These are phyloP conservation scores for Penicillium freii DNA, from an alignment of 2,329 filamentous ascomycete genomes.

Conservation along the genomic window DNA sequence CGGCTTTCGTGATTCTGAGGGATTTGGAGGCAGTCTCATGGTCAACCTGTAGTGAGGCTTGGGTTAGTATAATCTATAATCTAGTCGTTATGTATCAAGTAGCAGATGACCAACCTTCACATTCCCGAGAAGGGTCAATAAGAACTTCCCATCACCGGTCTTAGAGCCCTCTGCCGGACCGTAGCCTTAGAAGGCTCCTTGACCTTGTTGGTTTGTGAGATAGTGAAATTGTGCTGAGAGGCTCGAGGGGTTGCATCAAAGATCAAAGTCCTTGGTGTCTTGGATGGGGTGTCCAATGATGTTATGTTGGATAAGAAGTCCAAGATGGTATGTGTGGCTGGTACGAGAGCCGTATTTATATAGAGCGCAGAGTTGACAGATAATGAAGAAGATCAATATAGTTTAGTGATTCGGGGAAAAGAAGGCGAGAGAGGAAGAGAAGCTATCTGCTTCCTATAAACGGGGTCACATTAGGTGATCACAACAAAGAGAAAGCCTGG, in stretches of 20 bases:
- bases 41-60: background rate
- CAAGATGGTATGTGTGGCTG: background rate
- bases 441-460: no score
- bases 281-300: no score
- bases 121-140: accelerated
- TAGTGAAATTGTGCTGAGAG: no score
- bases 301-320: no score
- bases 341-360: background rate
- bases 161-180: background rate
- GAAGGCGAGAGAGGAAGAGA: no score
- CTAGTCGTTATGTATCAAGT: background rate
- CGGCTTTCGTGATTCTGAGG: background rate
- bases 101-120: background rate
- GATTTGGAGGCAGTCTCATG: background rate
- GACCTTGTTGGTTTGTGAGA: no score
- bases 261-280: no score
- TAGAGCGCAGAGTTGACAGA: background rate
- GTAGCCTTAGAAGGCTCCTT: no score
- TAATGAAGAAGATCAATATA: no score
- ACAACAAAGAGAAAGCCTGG: background rate
- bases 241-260: no score
- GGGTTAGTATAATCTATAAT: background rate
- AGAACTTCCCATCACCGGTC: background rate
- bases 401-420: no score
- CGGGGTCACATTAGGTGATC: no score